Percentiles rank a stretch among this genome's conserved stretches.
Evolutionary conservation across 139 green algal genomes (phyloP).

Genomic region (Gonium pectorale): DNA sequence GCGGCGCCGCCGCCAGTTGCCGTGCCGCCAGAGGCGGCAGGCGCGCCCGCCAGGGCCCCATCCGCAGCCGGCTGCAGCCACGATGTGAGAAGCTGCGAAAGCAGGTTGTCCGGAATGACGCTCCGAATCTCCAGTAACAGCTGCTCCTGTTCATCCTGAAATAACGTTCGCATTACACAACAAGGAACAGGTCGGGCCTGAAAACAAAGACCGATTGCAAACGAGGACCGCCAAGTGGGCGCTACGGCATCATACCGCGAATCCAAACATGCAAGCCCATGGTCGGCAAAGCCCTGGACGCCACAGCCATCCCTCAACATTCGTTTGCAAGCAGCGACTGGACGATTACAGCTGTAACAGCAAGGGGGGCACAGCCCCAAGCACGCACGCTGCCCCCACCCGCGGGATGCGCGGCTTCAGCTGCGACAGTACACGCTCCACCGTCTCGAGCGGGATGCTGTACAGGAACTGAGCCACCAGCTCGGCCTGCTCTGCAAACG

Average conservation of each 20-base stretch:
- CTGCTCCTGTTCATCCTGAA: constrained; percentile 61
- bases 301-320: too few relatives aligned
- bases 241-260: too few relatives aligned
- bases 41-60: not conserved
- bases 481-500: constrained; percentile 82
- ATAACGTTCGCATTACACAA: too few relatives aligned
- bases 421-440: constrained; percentile 85
- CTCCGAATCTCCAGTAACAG: constrained; percentile 66
- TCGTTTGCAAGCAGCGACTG: too few relatives aligned
- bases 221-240: too few relatives aligned
- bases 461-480: constrained; percentile 96
- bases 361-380: too few relatives aligned
- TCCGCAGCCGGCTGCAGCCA: constrained; percentile 75
- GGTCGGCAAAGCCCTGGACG: too few relatives aligned
- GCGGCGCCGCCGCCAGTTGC: not conserved
- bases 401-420: constrained; percentile 77
- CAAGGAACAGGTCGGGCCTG: too few relatives aligned
- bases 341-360: too few relatives aligned
- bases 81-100: constrained; percentile 81
- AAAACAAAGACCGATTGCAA: too few relatives aligned
- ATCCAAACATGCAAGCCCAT: too few relatives aligned
- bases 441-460: constrained; percentile 89
- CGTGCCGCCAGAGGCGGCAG: not conserved
- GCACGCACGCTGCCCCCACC: too few relatives aligned
- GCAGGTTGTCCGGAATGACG: constrained; percentile 79